Evolutionary conservation across 805 yeast species (phyloP).

Genomic region (Zygosaccharomyces bisporus): DNA sequence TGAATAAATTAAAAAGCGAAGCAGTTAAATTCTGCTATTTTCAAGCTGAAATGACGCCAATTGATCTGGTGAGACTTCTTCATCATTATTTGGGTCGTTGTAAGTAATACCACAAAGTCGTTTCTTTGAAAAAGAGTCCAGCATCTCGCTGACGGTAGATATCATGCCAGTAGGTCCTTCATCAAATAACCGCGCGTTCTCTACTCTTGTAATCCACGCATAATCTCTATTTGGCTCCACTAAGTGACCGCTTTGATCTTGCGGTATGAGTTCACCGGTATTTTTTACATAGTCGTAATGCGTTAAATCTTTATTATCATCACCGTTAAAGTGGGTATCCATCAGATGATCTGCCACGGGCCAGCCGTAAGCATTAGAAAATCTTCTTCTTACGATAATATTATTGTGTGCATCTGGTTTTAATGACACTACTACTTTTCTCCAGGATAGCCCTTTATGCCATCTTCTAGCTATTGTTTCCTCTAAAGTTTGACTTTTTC

Average conservation of each 20-base stretch:
- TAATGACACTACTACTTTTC: slow-evolving; percentile 63
- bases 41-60: not conserved
- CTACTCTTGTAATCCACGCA: slow-evolving; percentile 49
- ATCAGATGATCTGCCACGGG: slow-evolving; percentile 65
- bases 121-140: slow-evolving; percentile 42
- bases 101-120: slow-evolving; percentile 1
- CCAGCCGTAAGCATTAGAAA: slow-evolving; percentile 85
- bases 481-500: slow-evolving; percentile 40
- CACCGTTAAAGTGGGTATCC: slow-evolving; percentile 50
- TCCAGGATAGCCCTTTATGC: slow-evolving; percentile 66
- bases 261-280: slow-evolving; percentile 4
- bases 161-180: slow-evolving; percentile 74
- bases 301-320: slow-evolving; percentile 12
- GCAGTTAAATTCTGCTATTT: not conserved
- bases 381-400: slow-evolving; percentile 64
- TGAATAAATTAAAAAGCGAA: too few relatives aligned
- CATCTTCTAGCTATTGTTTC: slow-evolving; percentile 58
- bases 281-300: slow-evolving; percentile 1
- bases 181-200: slow-evolving; percentile 36
- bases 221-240: slow-evolving; percentile 32
- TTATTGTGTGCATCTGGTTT: slow-evolving; percentile 78
- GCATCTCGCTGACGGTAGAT: slow-evolving; percentile 57
- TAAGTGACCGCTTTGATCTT: not conserved
- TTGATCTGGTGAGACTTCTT: not conserved
- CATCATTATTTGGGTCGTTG: not conserved